Evolutionary conservation across 2,329 filamentous ascomycete genomes (phyloP), one percentile per base, ranked within the genome.

Genomic region (Aureobasidium sp.): DNA sequence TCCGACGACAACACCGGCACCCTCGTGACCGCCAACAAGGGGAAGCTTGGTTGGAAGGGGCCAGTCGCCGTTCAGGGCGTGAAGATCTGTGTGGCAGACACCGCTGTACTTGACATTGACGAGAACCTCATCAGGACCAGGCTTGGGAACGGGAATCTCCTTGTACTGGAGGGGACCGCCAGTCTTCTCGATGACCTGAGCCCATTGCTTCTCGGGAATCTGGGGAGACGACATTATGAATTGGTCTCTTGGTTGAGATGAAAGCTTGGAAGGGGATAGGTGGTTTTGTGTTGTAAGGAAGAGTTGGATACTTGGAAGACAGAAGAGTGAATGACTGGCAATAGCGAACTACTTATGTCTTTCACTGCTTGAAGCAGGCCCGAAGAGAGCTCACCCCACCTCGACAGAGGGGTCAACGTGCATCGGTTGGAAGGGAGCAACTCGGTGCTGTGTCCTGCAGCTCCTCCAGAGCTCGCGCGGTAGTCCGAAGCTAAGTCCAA

Each of bases 31-130:
- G 72, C 92, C 92, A 62, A 96, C 87, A 17, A 96, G 83, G 37
- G 91, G 91, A 64, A 93, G 78, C 79, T 96, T 96, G 72, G 83
- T 84, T n/a, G 79, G 74, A 57, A 96, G 76, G 57, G 92, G 91
- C 91, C 91, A 96, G 79, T 96, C 91, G 63, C 91, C 91, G 66
- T 90, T 89, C 77, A 93, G 83, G 69, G 90, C 90, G 73, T 88
- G 85, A 1, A 87, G 81, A 74, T 95, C 90, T 39, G 91, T 95
- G 80, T 95, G 91, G 82, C 91, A 96, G 68, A 96, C 91, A 73
- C 91, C 91, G 31, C 88, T 89, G 81, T 85, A 96, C 76, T 91
- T 91, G 82, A 96, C 84, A 78, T 95, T 93, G 78, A 96, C 80
- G 67, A 97, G 88, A 68, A 96, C 89, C 77, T 97, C 90, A 78